Conservation (phyloP, 1,284 basidiomycete genomes). For the Mycocalia duriaeana region DNA sequence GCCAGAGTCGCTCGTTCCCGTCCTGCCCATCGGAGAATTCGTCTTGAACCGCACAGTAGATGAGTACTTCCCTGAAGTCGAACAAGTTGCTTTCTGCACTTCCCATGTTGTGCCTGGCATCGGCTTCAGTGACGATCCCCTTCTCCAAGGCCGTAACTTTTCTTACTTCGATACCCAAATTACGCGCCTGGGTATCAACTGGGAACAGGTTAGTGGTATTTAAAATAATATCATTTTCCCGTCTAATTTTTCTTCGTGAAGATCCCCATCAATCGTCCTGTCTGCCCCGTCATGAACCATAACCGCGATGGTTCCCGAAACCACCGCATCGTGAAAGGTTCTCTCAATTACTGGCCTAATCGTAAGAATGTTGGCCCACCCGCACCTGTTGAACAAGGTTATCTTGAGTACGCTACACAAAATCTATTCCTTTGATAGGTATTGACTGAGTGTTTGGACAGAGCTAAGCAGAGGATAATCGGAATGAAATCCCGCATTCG, state of each 20-base stretch:
- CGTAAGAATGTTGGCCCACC: conserved; percentile 53
- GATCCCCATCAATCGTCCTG: conserved; percentile 78
- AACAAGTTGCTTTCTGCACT: conserved; percentile 83
- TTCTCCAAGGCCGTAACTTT: conserved; percentile 82
- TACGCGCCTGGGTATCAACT: conserved; percentile 69
- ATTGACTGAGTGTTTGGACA: conserved; percentile 15
- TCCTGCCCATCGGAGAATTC: conserved; percentile 73
- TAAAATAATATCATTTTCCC: neutral
- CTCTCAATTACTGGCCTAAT: conserved; percentile 75
- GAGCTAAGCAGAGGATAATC: conserved; percentile 43
- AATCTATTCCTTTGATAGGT: neutral
- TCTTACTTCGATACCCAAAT: conserved; percentile 82
- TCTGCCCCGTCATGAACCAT: conserved; percentile 76
- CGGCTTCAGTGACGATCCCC: conserved; percentile 76
- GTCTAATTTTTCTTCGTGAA: conserved; percentile 26
- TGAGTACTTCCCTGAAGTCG: conserved; percentile 80
- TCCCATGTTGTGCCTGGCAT: conserved; percentile 79
- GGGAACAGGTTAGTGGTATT: conserved; percentile 47
- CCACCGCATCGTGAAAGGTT: conserved; percentile 56
- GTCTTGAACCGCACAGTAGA: conserved; percentile 63
- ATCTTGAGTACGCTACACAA: conserved; percentile 50
- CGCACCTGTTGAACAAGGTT: conserved; percentile 45
- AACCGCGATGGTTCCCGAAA: conserved; percentile 63
- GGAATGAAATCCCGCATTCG: conserved; percentile 70
- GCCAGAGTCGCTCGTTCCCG: conserved; percentile 74